These are phyloP conservation scores for Sordaria brevicollis DNA, from an alignment of 495 filamentous ascomycete species.

Conservation along the genomic window DNA sequence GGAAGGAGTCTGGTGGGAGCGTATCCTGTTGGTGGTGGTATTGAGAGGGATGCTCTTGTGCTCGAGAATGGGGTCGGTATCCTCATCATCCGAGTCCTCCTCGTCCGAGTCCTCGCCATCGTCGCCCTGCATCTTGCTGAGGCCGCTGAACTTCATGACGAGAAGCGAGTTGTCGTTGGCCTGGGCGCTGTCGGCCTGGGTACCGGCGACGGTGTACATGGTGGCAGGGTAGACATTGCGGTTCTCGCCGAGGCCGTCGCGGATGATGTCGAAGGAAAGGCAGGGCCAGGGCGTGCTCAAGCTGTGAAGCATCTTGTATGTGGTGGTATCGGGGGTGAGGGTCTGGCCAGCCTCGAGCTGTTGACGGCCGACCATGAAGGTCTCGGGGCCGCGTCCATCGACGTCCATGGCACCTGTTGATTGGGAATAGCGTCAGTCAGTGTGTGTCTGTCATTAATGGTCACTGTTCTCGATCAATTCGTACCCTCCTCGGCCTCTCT, in stretches of 20 bases:
- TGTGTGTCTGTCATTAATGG: neutral
- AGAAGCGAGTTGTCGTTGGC: slow-evolving; percentile 83
- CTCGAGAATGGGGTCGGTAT: slow-evolving; percentile 89
- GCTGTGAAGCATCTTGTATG: slow-evolving; percentile 93
- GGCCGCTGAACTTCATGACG: slow-evolving; percentile 87
- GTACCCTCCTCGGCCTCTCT: slow-evolving; percentile 67
- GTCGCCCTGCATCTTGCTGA: slow-evolving; percentile 72
- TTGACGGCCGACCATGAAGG: slow-evolving; percentile 85
- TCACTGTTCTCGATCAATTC: neutral
- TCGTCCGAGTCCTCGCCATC: slow-evolving; percentile 54
- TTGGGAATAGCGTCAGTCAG: slow-evolving; percentile 10
- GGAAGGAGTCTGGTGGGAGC: slow-evolving; percentile 64
- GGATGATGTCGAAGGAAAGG: slow-evolving; percentile 87
- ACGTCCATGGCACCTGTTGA: slow-evolving; percentile 72
- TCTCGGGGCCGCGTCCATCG: slow-evolving; percentile 60
- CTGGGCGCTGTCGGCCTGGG: slow-evolving; percentile 68
- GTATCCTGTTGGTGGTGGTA: slow-evolving; percentile 87
- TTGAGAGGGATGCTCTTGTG: slow-evolving; percentile 74
- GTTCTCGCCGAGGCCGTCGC: slow-evolving; percentile 79
- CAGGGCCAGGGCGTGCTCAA: slow-evolving; percentile 92
- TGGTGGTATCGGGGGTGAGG: slow-evolving; percentile 75
- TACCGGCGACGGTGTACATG: slow-evolving; percentile 87
- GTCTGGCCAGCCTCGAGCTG: slow-evolving; percentile 83
- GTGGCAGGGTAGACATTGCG: slow-evolving; percentile 85
- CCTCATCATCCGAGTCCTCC: slow-evolving; percentile 65